Percentiles rank a stretch among this genome's conserved stretches.
These are phyloP conservation scores for Lomentospora prolificans DNA, from an alignment of 2,329 filamentous ascomycete species.

Conservation along the genomic window DNA sequence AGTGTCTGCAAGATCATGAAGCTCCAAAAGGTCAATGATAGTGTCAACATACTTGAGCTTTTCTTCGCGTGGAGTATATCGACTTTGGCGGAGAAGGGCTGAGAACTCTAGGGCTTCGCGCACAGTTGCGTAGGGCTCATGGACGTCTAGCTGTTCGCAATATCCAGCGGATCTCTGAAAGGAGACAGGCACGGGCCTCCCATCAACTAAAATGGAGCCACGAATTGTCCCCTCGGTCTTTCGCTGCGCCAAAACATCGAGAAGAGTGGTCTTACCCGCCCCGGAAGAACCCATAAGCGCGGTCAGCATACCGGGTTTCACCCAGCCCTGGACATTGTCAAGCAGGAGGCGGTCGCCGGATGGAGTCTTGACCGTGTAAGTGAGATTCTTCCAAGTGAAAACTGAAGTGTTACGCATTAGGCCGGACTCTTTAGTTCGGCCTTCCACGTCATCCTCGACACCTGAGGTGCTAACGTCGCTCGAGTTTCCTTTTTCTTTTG, in stretches of 20 bases:
- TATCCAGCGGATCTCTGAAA: slow-evolving; percentile 76
- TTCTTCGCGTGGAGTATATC: slow-evolving; percentile 51
- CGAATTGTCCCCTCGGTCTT: slow-evolving; percentile 68
- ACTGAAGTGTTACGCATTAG: slow-evolving; percentile 55
- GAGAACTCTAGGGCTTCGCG: slow-evolving; percentile 68
- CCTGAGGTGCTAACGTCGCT: slow-evolving; percentile 1
- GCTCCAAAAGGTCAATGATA: slow-evolving; percentile 56
- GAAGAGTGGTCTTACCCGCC: slow-evolving; percentile 76
- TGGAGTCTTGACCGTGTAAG: slow-evolving; percentile 56
- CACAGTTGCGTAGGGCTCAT: slow-evolving; percentile 63
- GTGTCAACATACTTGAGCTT: slow-evolving; percentile 70
- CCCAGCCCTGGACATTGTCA: slow-evolving; percentile 74
- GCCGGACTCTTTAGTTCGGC: slow-evolving; percentile 18
- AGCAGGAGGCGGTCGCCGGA: slow-evolving; percentile 57
- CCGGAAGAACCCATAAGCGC: slow-evolving; percentile 76
- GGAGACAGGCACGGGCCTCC: slow-evolving; percentile 57
- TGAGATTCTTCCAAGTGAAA: slow-evolving; percentile 67
- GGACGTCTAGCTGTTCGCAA: slow-evolving; percentile 73
- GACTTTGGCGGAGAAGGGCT: slow-evolving; percentile 62
- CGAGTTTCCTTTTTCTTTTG: slow-evolving; percentile 19
- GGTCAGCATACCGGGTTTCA: slow-evolving; percentile 68
- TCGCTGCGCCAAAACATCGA: slow-evolving; percentile 73
- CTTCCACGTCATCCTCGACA: slow-evolving; percentile 9
- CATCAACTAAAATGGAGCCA: slow-evolving; percentile 69
- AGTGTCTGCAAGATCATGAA: slow-evolving; percentile 37